phyloP scores from a whole-genome alignment of 768 basidiomycete genomes.

The Leucogyrophana mollusca region DNA sequence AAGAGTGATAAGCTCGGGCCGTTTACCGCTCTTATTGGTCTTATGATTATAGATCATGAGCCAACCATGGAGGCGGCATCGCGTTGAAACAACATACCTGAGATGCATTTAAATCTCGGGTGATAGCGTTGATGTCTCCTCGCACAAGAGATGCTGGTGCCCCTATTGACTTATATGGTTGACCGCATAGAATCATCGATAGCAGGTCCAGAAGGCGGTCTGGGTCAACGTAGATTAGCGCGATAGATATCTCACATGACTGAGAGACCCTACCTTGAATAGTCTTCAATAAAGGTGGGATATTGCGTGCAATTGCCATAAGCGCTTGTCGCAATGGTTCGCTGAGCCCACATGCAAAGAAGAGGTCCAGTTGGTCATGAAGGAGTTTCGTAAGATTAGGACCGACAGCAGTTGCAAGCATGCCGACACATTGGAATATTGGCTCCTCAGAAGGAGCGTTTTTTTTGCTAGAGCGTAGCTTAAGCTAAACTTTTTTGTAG shows the following conservation, averaged over 20 bases:
- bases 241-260: too few relatives aligned
- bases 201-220: constrained; percentile 89
- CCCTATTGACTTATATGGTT: constrained; percentile 85
- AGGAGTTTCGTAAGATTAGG: constrained; percentile 93
- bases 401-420: constrained; percentile 93
- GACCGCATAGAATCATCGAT: constrained; percentile 77
- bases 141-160: constrained; percentile 67
- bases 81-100: constrained; percentile 35
- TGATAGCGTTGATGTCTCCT: constrained; percentile 46
- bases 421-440: constrained; percentile 96
- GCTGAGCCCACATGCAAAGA: constrained; percentile 92
- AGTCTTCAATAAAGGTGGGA: constrained; percentile 85
- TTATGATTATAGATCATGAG: constrained; percentile 17
- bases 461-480: constrained; percentile 54
- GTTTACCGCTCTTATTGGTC: constrained; percentile 55
- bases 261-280: constrained; percentile 76
- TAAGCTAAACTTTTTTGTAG: background rate
- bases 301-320: constrained; percentile 78
- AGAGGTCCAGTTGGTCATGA: constrained; percentile 94
- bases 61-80: background rate
- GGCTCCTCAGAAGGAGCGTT: constrained; percentile 92
- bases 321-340: constrained; percentile 86
- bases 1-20: constrained; percentile 68
- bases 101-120: constrained; percentile 50
- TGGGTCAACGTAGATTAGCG: too few relatives aligned